Base-by-base conservation (phyloP, 1,284 basidiomycete genomes). In the Golubevia pallescens region DNA sequence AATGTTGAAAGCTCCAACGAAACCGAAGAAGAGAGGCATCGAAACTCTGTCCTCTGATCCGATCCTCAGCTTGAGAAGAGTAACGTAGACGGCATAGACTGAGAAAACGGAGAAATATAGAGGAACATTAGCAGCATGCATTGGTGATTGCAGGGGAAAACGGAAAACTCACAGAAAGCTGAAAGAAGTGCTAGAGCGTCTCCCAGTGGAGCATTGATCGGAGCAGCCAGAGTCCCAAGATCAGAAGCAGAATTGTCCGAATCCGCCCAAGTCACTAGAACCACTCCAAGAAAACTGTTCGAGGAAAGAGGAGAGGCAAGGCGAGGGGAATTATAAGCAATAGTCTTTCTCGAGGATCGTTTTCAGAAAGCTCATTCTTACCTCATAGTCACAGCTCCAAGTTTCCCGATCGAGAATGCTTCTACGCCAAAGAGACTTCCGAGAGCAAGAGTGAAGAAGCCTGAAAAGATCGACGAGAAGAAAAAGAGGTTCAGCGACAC, bases 371-470 rank as follows among this genome's bases (percentile, higher is more conserved):
- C 28, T 28, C 28, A 28, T 28, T n/a, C 88, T 62, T 73, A 93
- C 94, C 93, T 94, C 13, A 90, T 89, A 7, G 91, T 77, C 0
- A 97, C 95, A 16, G 95, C 92, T n/a, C 88, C 87, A 52, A 95
- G 86, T 86, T 97, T 97, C 7, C 90, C 87, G 1, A 90, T 61
- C 0, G 92, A 92, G 65, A 98, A 87, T 5, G 87, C 88, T 84
- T 99, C 97, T 7, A 97, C 93, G 10, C 90, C 89, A 71, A 93
- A 92, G 52, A 94, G 72, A n/a, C 92, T 89, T 2, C 96, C 96
- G 54, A 98, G 87, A 0, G 88, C 91, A 53, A 99, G 88, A 0
- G 96, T 99, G 86, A 98, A 98, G 87, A 99, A 95, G 2, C 96
- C 95, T 94, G 80, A 52, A 53, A 48, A 24, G 52, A 63, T n/a